Evolutionary conservation across 768 basidiomycete genomes (phyloP), one percentile per base, ranked within the genome.

Genomic region (Hericium coralloides): DNA sequence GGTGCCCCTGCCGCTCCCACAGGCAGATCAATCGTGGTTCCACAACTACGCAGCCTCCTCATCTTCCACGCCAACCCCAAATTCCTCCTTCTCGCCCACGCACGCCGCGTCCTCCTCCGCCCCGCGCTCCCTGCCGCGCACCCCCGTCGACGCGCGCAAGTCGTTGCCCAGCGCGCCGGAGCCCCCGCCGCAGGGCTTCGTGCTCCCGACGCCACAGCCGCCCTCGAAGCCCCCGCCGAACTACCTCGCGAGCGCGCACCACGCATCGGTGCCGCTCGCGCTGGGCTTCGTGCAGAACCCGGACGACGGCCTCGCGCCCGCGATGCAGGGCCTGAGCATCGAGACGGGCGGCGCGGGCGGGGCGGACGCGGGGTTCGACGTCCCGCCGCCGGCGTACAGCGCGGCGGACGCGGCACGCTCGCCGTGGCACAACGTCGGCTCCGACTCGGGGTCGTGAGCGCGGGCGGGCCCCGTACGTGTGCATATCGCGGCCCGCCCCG

Each of bases 331-430:
- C 5, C 48, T 59, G 36, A 55, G 53, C 5, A 55, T 60, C 5
- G 50, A 52, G 14, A 38, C 49, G 38, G 49, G 49, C 12, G 56
- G 57, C 43, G 14, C 38, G 1, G 49, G 39, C 17, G 51, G 9
- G 6, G 37, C 56, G n/a, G 37, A 45, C 9, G n/a, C 49, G 6
- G 49, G 18, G 12, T 62, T 43, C 22, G 59, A 60, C 25, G 8
- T 54, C 47, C 55, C 55, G 25, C 61, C 59, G 1, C 61, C 59
- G 3, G 61, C 61, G 9, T 62, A 62, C 53, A 58, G 50, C 54
- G 52, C 41, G 18, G 2, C 60, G n/a, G 61, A 62, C 41, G 22
- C 43, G 17, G 43, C 43, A 15, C 43, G 43, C 17, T 45, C 43
- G 17, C 43, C 43, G 43, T 17, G 17, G 17, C 43, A 45, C 14